These are phyloP conservation scores for Fremontodendron californicum DNA, from an alignment of 345 rosid species.

Conservation along the genomic window DNA sequence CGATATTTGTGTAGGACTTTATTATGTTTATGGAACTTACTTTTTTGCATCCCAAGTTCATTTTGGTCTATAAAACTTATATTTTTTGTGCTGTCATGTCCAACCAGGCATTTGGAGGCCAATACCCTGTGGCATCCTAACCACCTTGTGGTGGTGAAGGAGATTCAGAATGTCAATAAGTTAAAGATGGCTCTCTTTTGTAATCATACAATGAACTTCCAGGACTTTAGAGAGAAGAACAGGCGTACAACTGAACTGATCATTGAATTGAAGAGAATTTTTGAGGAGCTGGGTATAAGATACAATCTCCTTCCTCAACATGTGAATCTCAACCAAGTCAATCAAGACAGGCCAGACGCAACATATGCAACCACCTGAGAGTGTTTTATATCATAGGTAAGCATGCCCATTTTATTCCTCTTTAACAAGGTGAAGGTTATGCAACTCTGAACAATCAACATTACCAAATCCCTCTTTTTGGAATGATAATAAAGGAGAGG, in stretches of 20 bases:
- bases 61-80: not conserved
- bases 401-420: not conserved
- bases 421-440: constrained; percentile 1
- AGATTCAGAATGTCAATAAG: constrained; percentile 50
- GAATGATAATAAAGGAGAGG: not conserved
- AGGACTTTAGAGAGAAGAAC: constrained; percentile 46
- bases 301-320: constrained; percentile 48
- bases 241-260: constrained; percentile 45
- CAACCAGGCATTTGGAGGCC: constrained; percentile 42
- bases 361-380: constrained; percentile 1
- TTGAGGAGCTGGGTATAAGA: constrained; percentile 46
- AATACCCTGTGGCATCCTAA: constrained; percentile 42
- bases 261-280: constrained; percentile 41
- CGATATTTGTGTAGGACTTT: not conserved
- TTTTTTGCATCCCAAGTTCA: not conserved
- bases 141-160: constrained; percentile 42
- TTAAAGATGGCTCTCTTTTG: constrained; percentile 39
- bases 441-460: not conserved
- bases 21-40: not conserved
- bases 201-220: constrained; percentile 54
- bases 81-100: not conserved
- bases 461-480: not conserved
- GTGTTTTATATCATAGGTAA: not conserved
- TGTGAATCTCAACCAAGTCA: constrained; percentile 32
- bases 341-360: constrained; percentile 14